Evolutionary conservation across 306 rosid genomes (phyloP), one percentile per base, ranked within the genome.

Genomic region (Canavalia ensiformis): DNA sequence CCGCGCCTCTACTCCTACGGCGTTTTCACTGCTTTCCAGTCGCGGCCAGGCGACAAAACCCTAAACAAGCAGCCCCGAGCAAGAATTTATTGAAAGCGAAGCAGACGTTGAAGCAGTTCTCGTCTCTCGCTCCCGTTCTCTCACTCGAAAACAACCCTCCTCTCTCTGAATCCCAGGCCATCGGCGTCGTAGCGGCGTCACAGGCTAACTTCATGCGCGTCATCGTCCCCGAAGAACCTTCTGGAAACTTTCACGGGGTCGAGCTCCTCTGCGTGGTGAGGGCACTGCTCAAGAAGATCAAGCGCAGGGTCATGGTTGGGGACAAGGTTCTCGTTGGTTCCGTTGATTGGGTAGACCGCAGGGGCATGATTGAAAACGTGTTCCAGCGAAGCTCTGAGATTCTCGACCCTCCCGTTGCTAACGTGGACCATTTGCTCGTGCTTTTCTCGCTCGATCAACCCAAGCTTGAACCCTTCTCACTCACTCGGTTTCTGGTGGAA

Each of bases 121-220:
- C 97, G 5, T 90, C 93, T 8, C 90, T 95, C 5, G 87, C 96
- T 1, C 93, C 98, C 9, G 81, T 88, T 1, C 94, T 95, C 44
- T 87, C 94, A 35, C 86, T 72, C 0, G 70, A 86, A 8, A 83
- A 87, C 29, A 73, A 5, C 0, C 92, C 90, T 1, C 82, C 87
- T 0, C 95, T 93, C 42, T 82, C 92, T 0, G 91, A 92, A 34
- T 82, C 89, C 13, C 94, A 93, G 55, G 90, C 97, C 84, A 67
- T 95, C 82, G 99, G 99, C 57, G 81, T 93, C 68, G 99, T 95
- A 8, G 98, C 98, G n/a, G 87, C 99, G 13, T 89, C 99, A 0
- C 97, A 95, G 57, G 99, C 99, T n/a, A 93, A 93, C 85, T 91
- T 91, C 90, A 95, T 95, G 99, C 98, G 99, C 77, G 99, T 95